These are phyloP conservation scores for Suillus cothurnatus DNA, from an alignment of 768 basidiomycete species.

Conservation along the genomic window DNA sequence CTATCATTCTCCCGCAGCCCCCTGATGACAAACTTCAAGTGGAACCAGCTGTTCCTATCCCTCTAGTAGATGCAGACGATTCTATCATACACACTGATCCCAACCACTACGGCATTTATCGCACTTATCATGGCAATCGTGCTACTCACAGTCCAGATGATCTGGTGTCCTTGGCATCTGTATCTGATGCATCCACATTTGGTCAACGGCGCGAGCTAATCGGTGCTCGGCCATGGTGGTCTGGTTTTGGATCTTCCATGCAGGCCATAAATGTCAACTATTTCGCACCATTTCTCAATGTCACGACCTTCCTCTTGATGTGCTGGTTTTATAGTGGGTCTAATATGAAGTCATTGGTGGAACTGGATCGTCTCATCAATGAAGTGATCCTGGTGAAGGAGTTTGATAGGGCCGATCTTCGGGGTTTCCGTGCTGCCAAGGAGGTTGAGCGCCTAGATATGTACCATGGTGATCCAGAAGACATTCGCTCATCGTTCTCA, in stretches of 20 bases:
- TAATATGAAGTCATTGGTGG: slow-evolving; percentile 10
- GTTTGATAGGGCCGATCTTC: slow-evolving; percentile 11
- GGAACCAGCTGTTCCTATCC: too few relatives aligned
- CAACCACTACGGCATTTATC: too few relatives aligned
- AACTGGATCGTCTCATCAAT: slow-evolving; percentile 9
- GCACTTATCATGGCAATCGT: too few relatives aligned
- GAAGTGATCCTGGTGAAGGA: slow-evolving; percentile 14
- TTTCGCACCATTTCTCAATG: slow-evolving; percentile 16
- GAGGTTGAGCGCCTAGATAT: neutral
- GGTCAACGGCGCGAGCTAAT: neutral
- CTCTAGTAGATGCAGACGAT: too few relatives aligned
- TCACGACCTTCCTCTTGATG: slow-evolving; percentile 20
- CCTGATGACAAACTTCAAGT: too few relatives aligned
- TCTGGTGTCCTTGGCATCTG: too few relatives aligned
- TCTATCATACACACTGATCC: too few relatives aligned
- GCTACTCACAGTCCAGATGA: too few relatives aligned
- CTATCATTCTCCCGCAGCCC: too few relatives aligned
- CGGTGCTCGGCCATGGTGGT: neutral
- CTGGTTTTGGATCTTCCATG: slow-evolving; percentile 2
- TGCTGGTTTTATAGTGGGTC: slow-evolving; percentile 23
- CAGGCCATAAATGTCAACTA: neutral
- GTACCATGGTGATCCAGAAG: neutral
- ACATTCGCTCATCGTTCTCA: neutral
- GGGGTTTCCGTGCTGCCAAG: neutral
- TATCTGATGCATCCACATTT: too few relatives aligned